Percentiles rank a stretch among this genome's conserved stretches.
Conservation (phyloP, 805 yeast genomes). For the Lachancea mirantina region DNA sequence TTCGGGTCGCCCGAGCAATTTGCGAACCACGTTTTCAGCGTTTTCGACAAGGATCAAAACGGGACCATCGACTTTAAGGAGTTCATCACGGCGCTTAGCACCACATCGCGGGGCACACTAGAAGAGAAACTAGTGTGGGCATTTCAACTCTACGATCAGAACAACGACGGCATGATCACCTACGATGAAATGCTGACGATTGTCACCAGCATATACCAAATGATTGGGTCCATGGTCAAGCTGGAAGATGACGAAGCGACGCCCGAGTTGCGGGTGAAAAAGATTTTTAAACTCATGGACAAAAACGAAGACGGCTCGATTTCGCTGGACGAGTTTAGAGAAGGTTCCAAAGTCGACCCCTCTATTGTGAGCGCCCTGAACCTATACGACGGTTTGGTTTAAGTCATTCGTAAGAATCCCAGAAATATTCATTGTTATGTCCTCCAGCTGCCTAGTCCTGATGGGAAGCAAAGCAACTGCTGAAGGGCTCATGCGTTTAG, state of each 20-base stretch:
- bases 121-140: constrained; percentile 89
- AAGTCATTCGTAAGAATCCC: constrained; percentile 7
- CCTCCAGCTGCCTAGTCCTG: not conserved
- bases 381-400: constrained; percentile 75
- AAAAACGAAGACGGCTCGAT: constrained; percentile 64
- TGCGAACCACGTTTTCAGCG: constrained; percentile 80
- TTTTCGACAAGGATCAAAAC: constrained; percentile 73
- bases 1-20: constrained; percentile 95
- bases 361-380: constrained; percentile 69
- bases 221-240: constrained; percentile 93
- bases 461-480: no score
- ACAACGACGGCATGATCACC: constrained; percentile 66
- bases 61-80: constrained; percentile 88
- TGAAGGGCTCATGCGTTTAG: no score
- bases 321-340: constrained; percentile 76
- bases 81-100: constrained; percentile 78
- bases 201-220: constrained; percentile 77
- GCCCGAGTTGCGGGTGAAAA: constrained; percentile 79
- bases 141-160: constrained; percentile 78
- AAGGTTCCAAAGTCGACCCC: constrained; percentile 72
- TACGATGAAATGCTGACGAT: constrained; percentile 76
- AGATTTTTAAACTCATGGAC: constrained; percentile 69
- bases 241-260: constrained; percentile 85
- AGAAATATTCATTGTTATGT: not conserved
- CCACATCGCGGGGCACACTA: constrained; percentile 77